A percentile compares a stretch with the other conserved stretches of the same genome.
Evolutionary conservation across 805 yeast species (phyloP).

Genomic region (Tanozyma kutaoensis): DNA sequence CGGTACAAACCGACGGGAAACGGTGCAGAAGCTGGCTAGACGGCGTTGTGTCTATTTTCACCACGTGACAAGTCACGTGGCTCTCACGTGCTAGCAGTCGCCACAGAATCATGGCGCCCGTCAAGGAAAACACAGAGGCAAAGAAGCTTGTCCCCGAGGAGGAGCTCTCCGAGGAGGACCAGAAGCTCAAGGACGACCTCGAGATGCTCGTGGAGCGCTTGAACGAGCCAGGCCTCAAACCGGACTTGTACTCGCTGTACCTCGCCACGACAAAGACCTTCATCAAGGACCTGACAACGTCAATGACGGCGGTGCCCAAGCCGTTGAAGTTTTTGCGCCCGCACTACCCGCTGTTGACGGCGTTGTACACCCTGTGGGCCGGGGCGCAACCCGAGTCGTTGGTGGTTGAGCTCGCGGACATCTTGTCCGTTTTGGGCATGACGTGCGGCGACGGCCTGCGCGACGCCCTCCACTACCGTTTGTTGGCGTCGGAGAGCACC

Average conservation of each 20-base stretch:
- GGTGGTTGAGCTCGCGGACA: constrained; percentile 62
- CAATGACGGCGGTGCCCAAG: constrained; percentile 99
- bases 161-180: constrained; percentile 89
- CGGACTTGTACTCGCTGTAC: constrained; percentile 42
- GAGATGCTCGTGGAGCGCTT: constrained; percentile 79
- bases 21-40: no score
- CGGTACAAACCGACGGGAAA: no score
- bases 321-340: constrained; percentile 94
- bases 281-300: constrained; percentile 87
- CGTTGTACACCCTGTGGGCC: constrained; percentile 57
- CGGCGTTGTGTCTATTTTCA: no score
- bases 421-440: constrained; percentile 89
- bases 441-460: constrained; percentile 77
- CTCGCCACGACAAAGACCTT: constrained; percentile 58
- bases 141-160: constrained; percentile 34
- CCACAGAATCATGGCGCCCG: no score
- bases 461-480: constrained; percentile 70
- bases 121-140: no score
- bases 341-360: constrained; percentile 57
- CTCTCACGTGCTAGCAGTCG: no score
- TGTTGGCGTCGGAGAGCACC: constrained; percentile 36
- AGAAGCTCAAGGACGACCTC: constrained; percentile 71
- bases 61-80: no score
- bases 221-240: constrained; percentile 32
- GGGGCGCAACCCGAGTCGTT: constrained; percentile 14